Percentiles rank a stretch among this genome's conserved stretches.
Conservation (phyloP, 805 yeast species). For the Metschnikowia dekortorum region DNA sequence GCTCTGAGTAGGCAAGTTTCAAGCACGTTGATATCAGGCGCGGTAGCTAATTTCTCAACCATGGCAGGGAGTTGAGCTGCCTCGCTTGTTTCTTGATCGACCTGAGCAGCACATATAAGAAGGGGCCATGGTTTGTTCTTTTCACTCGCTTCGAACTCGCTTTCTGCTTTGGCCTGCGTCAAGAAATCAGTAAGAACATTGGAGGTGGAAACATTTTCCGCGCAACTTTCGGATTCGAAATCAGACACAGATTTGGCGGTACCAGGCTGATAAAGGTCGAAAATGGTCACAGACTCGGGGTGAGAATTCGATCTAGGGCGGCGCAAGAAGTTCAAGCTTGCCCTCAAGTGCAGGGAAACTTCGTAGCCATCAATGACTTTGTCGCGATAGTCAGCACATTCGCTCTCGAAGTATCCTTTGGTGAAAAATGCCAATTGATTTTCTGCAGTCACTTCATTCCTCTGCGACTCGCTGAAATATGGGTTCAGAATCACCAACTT, state of each 20-base stretch:
- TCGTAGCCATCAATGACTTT: background rate
- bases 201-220: background rate
- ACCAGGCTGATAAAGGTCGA: background rate
- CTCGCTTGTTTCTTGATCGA: background rate
- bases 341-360: background rate
- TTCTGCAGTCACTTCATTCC: background rate
- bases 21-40: too few relatives aligned
- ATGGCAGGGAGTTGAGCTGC: background rate
- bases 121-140: background rate
- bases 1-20: too few relatives aligned
- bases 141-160: background rate
- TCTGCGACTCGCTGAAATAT: background rate
- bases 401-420: background rate
- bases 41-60: background rate
- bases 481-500: background rate
- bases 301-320: background rate
- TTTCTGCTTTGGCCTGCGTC: background rate
- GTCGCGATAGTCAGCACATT: background rate
- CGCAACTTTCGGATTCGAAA: background rate
- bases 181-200: background rate
- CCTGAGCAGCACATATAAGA: background rate
- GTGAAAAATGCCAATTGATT: background rate
- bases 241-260: background rate
- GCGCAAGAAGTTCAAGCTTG: background rate
- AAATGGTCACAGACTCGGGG: background rate